These are phyloP conservation scores for Ramalina intermedia DNA, from an alignment of 495 filamentous ascomycete genomes.

Conservation along the genomic window DNA sequence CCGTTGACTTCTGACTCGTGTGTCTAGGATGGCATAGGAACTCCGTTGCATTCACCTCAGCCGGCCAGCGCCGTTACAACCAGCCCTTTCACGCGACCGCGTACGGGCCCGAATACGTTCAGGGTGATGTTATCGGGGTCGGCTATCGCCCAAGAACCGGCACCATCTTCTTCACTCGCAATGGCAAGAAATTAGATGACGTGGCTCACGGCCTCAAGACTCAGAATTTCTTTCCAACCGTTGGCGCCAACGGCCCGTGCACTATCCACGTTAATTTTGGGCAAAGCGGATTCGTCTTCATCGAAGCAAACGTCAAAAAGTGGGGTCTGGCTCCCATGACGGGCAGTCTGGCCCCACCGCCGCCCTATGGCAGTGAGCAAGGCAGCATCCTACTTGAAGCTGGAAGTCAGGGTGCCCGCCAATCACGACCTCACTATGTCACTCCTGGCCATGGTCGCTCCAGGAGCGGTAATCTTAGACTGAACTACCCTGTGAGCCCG, in stretches of 20 bases:
- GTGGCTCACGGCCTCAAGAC: constrained; percentile 84
- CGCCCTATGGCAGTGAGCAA: constrained; percentile 91
- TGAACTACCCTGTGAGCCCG: constrained; percentile 64
- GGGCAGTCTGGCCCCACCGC: constrained; percentile 84
- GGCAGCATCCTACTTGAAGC: constrained; percentile 89
- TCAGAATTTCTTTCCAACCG: constrained; percentile 91
- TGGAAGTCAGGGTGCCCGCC: constrained; percentile 50
- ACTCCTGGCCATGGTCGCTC: constrained; percentile 27
- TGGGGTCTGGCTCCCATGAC: constrained; percentile 96
- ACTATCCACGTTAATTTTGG: constrained; percentile 94
- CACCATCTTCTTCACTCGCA: constrained; percentile 94
- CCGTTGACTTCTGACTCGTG: constrained; percentile 4
- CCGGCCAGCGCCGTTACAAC: constrained; percentile 73
- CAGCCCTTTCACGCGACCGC: constrained; percentile 65
- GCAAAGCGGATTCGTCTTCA: constrained; percentile 94
- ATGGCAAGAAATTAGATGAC: constrained; percentile 93
- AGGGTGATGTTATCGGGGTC: constrained; percentile 92
- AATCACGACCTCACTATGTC: constrained; percentile 34
- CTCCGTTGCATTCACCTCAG: constrained; percentile 80
- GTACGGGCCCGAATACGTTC: constrained; percentile 71
- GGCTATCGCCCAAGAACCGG: constrained; percentile 91
- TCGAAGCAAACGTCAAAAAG: constrained; percentile 98
- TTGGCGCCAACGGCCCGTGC: constrained; percentile 87
- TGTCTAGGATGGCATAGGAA: constrained; percentile 75
- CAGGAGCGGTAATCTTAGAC: constrained; percentile 39